Evolutionary conservation across 2,329 filamentous ascomycete genomes (phyloP), one percentile per base, ranked within the genome.

Genomic region (Periconia sp.): DNA sequence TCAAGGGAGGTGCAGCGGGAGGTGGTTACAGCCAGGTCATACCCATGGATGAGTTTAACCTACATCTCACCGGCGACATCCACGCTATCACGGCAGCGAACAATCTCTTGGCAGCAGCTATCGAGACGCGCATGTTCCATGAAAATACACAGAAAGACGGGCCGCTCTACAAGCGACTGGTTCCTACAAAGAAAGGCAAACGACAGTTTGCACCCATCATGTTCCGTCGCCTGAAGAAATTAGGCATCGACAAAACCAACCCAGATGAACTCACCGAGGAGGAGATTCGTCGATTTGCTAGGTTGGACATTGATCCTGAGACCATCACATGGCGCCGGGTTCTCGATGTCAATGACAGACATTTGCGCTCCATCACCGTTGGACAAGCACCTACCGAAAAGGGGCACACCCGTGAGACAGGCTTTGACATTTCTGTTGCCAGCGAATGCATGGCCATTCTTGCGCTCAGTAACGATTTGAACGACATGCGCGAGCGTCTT

Each of bases 21-120:
- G 94, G 94, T 74, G 94, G 94, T 40, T 99, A 97, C 84, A 96
- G 91, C 74, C 94, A 99, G 75, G 94, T 99, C 70, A 97, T 99
- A 66, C 94, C 94, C 54, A 99, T 99, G 94, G 94, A 99, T 67
- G 94, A 99, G 76, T 99, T 99, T 81, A 99, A 99, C 77, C 81
- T 99, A 70, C 94, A 99, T 75, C 79, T 99, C 68, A 99, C 94
- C 51, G 94, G 94, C 67, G 94, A 99, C 73, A 97, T 99, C 53
- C 94, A 99, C 74, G 94, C 94, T 61, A 94, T 99, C 69, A 92
- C 92, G 49, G 93, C 93, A 27, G 94, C 94, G 37, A 99, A 97
- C 83, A 99, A 99, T 77, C 82, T 99, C 53, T 84, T 99, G 42
- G 93, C 94, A 43, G 94, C 94, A 50, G 94, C 94, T 35, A 95